These are phyloP conservation scores for Kickxella alabastrina DNA, from an alignment of 192 early-diverging fungal species.

Conservation along the genomic window DNA sequence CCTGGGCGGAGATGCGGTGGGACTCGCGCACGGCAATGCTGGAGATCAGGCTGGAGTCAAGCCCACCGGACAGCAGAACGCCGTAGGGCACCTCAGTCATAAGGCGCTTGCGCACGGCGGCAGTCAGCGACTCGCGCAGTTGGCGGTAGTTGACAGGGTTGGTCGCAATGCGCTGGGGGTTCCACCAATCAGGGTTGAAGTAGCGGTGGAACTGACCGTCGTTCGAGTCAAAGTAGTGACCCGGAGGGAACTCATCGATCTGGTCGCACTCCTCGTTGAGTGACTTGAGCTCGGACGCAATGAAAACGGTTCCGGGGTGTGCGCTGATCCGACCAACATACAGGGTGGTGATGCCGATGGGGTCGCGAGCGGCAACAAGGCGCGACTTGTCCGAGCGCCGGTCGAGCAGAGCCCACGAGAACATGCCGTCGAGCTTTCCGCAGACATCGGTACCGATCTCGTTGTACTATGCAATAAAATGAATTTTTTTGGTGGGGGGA, in stretches of 20 bases:
- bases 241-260: conserved; percentile 96
- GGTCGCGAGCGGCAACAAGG: conserved; percentile 91
- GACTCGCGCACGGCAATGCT: conserved; percentile 87
- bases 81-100: conserved; percentile 99
- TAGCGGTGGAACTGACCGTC: conserved; percentile 77
- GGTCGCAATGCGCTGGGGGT: conserved; percentile 38
- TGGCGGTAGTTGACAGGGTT: conserved; percentile 57
- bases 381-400: conserved; percentile 62
- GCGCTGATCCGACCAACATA: conserved; percentile 87
- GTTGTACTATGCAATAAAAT: conserved; percentile 64
- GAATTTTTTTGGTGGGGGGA: too few relatives aligned
- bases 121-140: conserved; percentile 77
- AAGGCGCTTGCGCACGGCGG: conserved; percentile 89
- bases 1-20: conserved; percentile 58
- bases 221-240: conserved; percentile 83
- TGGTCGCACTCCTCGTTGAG: conserved; percentile 96
- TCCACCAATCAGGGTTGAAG: conserved; percentile 91
- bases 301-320: conserved; percentile 84
- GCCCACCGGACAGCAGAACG: conserved; percentile 89
- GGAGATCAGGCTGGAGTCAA: conserved; percentile 94
- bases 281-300: conserved; percentile 93
- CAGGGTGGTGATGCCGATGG: conserved; percentile 96
- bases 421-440: conserved; percentile 93
- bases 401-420: conserved; percentile 91
- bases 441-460: conserved; percentile 81